These are phyloP conservation scores for Acacia pycnantha DNA, from an alignment of 331 rosid genomes.

Conservation along the genomic window DNA sequence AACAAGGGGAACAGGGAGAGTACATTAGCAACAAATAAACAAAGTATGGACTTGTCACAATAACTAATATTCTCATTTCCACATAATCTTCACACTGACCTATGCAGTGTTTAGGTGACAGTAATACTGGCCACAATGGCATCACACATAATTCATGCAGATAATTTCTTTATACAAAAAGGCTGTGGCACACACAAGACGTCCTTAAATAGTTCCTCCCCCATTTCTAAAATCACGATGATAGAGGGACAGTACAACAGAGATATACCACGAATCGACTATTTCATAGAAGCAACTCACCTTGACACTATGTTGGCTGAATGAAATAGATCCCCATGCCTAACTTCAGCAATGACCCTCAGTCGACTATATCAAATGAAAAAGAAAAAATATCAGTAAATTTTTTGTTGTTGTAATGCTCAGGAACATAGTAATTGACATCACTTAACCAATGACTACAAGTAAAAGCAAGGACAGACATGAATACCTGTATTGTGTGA, in stretches of 20 bases:
- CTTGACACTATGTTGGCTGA: conserved; percentile 96
- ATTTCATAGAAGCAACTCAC: conserved; percentile 44
- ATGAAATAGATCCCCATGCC: conserved; percentile 88
- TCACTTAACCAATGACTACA: conserved; percentile 55
- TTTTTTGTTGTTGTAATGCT: neutral
- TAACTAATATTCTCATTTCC: conserved; percentile 19
- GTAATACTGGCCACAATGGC: neutral
- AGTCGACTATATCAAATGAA: conserved; percentile 68
- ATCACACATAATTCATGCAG: neutral
- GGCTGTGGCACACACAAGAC: neutral
- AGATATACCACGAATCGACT: conserved; percentile 4
- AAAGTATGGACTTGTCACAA: conserved; percentile 1
- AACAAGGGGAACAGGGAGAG: neutral
- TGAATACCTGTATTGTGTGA: conserved; percentile 83
- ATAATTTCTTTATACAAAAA: neutral
- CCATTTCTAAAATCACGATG: neutral
- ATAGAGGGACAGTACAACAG: neutral
- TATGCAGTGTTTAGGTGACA: neutral
- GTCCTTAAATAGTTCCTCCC: no score
- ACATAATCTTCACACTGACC: conserved; percentile 6
- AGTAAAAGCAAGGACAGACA: conserved; percentile 9
- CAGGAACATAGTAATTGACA: conserved; percentile 9
- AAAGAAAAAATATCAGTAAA: conserved; percentile 15
- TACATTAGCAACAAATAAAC: neutral
- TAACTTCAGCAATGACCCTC: conserved; percentile 93